Evolutionary conservation across 2,329 filamentous ascomycete species (phyloP).

Genomic region (Stachybotrys elegans): DNA sequence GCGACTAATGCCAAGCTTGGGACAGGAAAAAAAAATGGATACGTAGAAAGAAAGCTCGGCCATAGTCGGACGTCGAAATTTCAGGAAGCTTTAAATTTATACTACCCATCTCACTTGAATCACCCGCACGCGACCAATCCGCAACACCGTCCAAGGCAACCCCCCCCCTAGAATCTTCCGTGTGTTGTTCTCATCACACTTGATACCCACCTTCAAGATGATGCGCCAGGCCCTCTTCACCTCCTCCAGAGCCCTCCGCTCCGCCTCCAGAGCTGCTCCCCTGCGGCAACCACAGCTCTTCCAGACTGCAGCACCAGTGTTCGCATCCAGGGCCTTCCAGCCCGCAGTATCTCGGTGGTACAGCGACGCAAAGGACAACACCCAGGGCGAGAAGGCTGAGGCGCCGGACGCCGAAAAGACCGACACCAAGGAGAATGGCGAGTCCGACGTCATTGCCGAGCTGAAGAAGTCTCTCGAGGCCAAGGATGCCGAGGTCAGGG

Average conservation of each 20-base stretch:
- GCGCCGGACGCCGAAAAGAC: conserved; percentile 20
- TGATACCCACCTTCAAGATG: conserved; percentile 26
- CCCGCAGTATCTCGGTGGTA: conserved; percentile 39
- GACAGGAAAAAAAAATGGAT: too few relatives aligned
- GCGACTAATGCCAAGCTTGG: too few relatives aligned
- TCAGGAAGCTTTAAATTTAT: too few relatives aligned
- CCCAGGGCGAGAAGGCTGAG: conserved; percentile 24
- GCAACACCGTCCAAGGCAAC: too few relatives aligned
- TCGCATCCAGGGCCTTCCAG: conserved; percentile 30
- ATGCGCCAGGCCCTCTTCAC: conserved; percentile 39
- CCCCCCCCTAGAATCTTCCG: conserved; percentile 5
- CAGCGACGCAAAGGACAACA: conserved; percentile 38
- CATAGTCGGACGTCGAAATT: too few relatives aligned
- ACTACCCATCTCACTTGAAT: too few relatives aligned
- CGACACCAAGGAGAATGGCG: conserved; percentile 22
- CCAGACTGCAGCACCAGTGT: conserved; percentile 26
- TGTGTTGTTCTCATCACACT: conserved; percentile 3
- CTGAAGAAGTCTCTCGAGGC: conserved; percentile 48
- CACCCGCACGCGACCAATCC: too few relatives aligned
- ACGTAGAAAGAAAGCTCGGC: too few relatives aligned
- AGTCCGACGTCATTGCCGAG: conserved; percentile 32
- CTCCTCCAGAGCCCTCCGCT: conserved; percentile 39
- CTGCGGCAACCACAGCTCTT: conserved; percentile 29
- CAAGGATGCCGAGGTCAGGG: conserved; percentile 52
- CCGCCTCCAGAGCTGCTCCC: conserved; percentile 29